Conservation (phyloP, 768 basidiomycete genomes). For the Phlebiopsis gigantea region DNA sequence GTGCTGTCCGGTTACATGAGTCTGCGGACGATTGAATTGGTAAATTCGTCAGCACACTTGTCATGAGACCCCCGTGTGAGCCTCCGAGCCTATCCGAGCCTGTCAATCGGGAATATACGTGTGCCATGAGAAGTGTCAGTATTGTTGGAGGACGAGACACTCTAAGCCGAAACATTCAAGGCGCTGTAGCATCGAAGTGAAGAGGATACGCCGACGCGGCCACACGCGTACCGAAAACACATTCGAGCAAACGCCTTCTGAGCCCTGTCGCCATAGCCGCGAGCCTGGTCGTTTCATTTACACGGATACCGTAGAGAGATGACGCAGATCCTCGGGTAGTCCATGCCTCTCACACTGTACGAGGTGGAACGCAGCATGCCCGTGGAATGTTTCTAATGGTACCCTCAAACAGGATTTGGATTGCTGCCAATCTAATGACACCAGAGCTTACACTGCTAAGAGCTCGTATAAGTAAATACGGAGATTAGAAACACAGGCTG, state of each 20-base stretch:
- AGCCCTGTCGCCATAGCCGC: not conserved
- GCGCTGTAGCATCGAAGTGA: not conserved
- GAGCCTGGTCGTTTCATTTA: not conserved
- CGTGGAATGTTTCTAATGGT: not conserved
- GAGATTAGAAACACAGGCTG: too few relatives aligned
- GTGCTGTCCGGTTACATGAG: not conserved
- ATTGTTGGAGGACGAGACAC: not conserved
- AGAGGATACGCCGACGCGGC: not conserved
- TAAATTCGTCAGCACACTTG: constrained; percentile 2
- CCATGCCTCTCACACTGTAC: not conserved
- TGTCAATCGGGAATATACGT: not conserved
- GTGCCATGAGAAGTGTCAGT: not conserved
- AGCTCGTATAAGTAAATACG: too few relatives aligned
- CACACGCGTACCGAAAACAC: not conserved
- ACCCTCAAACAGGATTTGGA: not conserved
- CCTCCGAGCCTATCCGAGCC: not conserved
- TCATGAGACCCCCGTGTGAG: not conserved
- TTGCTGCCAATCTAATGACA: too few relatives aligned
- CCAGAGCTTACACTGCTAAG: not conserved
- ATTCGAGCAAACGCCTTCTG: too few relatives aligned
- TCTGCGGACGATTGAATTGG: not conserved
- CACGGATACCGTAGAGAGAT: not conserved
- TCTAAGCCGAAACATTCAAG: not conserved
- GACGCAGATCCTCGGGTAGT: not conserved
- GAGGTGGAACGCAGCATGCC: not conserved